These are phyloP conservation scores for Chlamydomonas urium DNA, from an alignment of 139 green algal species.

Conservation along the genomic window DNA sequence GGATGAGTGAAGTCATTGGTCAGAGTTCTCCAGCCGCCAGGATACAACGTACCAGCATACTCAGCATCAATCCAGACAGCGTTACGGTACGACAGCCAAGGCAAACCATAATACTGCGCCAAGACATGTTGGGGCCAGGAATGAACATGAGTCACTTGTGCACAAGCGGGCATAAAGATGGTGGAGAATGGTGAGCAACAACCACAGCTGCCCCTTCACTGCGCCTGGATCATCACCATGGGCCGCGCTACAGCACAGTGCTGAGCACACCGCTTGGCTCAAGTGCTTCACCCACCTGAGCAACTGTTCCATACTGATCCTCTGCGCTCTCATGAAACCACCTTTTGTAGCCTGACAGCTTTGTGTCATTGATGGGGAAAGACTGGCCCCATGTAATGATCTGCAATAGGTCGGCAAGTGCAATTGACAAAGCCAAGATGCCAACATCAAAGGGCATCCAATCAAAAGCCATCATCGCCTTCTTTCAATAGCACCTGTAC, in stretches of 20 bases:
- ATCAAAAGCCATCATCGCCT: too few species aligned
- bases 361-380: constrained; percentile 3
- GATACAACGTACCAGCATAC: not conserved
- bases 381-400: not conserved
- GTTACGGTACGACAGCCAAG: constrained; percentile 32
- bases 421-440: too few species aligned
- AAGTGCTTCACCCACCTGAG: constrained; percentile 5
- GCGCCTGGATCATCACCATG: too few species aligned
- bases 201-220: too few species aligned
- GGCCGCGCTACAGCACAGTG: not conserved
- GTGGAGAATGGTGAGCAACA: too few species aligned
- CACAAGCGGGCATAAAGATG: too few species aligned
- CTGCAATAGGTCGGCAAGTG: too few species aligned
- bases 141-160: too few species aligned
- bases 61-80: constrained; percentile 29
- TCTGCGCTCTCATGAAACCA: constrained; percentile 9
- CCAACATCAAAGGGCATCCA: too few species aligned
- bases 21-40: constrained; percentile 7
- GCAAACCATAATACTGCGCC: constrained; percentile 44
- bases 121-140: too few species aligned
- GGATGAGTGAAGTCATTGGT: constrained; percentile 9
- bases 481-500: too few species aligned
- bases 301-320: constrained; percentile 11
- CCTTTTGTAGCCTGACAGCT: not conserved
- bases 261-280: too few species aligned